Conservation (phyloP, 2,329 filamentous ascomycete species). For the Calycina herbarum region DNA sequence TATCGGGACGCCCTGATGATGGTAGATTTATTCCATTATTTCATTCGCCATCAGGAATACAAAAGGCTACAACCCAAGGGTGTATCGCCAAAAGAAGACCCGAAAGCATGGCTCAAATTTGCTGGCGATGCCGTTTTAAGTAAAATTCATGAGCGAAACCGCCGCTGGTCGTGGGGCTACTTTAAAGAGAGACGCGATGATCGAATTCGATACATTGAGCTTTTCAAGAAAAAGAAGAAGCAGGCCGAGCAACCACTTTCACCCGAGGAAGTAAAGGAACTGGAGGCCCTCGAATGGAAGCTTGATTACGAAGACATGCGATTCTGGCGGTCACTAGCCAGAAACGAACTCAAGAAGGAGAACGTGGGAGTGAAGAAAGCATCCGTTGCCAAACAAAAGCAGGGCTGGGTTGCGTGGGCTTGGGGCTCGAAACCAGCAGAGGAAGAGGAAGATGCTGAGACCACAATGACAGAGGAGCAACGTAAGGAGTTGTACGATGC, state of each 20-base stretch:
- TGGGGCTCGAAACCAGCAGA: constrained; percentile 74
- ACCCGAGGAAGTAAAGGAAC: constrained; percentile 67
- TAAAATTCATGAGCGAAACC: constrained; percentile 94
- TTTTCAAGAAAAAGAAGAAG: constrained; percentile 90
- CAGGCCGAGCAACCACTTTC: constrained; percentile 64
- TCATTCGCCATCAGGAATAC: constrained; percentile 96
- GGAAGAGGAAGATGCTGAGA: constrained; percentile 70
- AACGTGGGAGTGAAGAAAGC: constrained; percentile 84
- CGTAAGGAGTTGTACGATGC: constrained; percentile 94
- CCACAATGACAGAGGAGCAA: constrained; percentile 91
- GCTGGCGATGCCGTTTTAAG: constrained; percentile 84
- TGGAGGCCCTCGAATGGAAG: constrained; percentile 80
- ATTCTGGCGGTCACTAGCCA: constrained; percentile 93
- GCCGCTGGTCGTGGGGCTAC: constrained; percentile 93
- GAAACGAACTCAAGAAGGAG: constrained; percentile 93
- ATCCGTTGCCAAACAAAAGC: constrained; percentile 58
- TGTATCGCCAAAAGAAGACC: constrained; percentile 80
- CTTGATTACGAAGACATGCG: constrained; percentile 91
- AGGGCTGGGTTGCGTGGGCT: constrained; percentile 89
- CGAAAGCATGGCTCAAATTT: constrained; percentile 88
- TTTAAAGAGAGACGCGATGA: constrained; percentile 92
- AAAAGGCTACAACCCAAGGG: constrained; percentile 87
- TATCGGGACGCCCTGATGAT: constrained; percentile 98
- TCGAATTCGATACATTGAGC: constrained; percentile 80
- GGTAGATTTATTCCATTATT: constrained; percentile 97